phyloP scores from a whole-genome alignment of 2,329 filamentous ascomycete species.

The Dendryphion nanum region DNA sequence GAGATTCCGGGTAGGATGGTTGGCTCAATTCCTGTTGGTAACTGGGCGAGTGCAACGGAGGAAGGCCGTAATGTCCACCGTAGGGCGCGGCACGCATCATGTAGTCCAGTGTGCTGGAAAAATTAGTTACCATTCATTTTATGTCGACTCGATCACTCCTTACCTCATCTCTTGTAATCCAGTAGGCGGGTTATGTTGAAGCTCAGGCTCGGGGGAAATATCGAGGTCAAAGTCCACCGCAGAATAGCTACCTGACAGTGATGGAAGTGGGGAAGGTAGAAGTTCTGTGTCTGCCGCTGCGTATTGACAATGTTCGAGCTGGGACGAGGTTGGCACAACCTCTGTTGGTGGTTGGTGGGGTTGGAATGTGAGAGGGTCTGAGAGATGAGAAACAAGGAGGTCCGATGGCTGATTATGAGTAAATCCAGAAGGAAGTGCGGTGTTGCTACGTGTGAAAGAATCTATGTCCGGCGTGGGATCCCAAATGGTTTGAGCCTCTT shows the following conservation, averaged over 20 bases:
- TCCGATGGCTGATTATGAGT: conserved; percentile 13
- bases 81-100: conserved; percentile 42
- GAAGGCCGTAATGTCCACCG: conserved; percentile 35
- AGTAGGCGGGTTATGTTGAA: conserved; percentile 18
- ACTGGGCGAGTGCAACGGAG: conserved; percentile 29
- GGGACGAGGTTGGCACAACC: conserved; percentile 10
- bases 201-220: conserved; percentile 19
- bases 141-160: background rate
- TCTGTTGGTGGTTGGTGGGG: conserved; percentile 12
- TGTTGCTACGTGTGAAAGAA: conserved; percentile 16
- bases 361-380: conserved; percentile 17
- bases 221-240: conserved; percentile 16
- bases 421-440: conserved; percentile 15
- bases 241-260: conserved; percentile 19
- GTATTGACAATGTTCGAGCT: conserved; percentile 12
- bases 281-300: conserved; percentile 13
- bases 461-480: conserved; percentile 18
- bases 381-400: conserved; percentile 16
- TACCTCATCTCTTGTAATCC: conserved; percentile 42
- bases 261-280: conserved; percentile 20
- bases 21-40: conserved; percentile 30
- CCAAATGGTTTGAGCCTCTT: conserved; percentile 24
- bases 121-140: background rate
- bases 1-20: conserved; percentile 26
- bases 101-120: conserved; percentile 36